These are phyloP conservation scores for Fraxinus sp. DNA, from an alignment of 305 asterid genomes.

Conservation along the genomic window DNA sequence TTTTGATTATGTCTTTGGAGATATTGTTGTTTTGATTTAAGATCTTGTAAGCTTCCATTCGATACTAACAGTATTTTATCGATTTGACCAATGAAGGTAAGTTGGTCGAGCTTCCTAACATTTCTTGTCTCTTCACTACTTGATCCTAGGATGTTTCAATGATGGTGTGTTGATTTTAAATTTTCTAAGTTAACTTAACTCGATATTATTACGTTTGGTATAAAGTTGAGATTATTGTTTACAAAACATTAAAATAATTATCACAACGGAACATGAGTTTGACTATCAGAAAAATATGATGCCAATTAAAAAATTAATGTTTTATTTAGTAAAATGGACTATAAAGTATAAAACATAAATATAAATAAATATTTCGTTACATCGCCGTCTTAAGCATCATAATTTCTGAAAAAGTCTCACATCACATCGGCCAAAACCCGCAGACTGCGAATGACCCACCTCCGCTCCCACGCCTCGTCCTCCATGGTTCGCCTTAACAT, in stretches of 20 bases:
- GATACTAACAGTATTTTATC: neutral
- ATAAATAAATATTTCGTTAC: neutral
- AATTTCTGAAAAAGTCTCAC: neutral
- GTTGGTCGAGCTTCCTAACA: neutral
- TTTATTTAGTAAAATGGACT: no score
- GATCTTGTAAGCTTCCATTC: neutral
- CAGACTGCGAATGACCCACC: slow-evolving; percentile 32
- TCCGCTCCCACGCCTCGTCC: slow-evolving; percentile 39
- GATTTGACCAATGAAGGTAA: neutral
- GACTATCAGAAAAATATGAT: neutral
- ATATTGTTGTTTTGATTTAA: neutral
- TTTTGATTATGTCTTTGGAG: neutral
- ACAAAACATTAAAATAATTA: neutral
- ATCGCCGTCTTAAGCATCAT: slow-evolving; percentile 3
- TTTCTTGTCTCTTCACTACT: neutral
- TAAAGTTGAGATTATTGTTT: neutral
- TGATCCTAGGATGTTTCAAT: neutral
- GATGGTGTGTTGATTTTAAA: neutral
- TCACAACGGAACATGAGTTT: neutral
- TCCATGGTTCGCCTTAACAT: slow-evolving; percentile 68
- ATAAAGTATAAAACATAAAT: neutral
- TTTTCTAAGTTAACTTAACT: neutral
- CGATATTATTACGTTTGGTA: neutral
- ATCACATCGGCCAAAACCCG: slow-evolving; percentile 23
- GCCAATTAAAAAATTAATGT: neutral